phyloP scores from a whole-genome alignment of 106 monocot species.

The Phalaenopsis aphrodite region DNA sequence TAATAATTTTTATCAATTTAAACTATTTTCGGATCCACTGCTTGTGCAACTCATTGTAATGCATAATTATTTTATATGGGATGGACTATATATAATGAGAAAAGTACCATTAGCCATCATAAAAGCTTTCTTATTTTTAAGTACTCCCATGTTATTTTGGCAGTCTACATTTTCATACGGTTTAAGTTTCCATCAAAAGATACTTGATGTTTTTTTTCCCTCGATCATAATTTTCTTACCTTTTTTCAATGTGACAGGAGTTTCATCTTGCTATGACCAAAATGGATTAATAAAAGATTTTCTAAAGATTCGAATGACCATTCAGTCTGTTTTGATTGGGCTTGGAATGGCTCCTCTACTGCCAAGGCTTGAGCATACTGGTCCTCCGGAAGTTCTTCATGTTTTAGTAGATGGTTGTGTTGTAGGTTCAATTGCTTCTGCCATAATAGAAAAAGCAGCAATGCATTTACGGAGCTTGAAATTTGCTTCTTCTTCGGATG shows the following conservation, averaged over 20 bases:
- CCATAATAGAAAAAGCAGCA: conserved; percentile 58
- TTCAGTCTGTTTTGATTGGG: conserved; percentile 49
- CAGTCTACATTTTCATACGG: neutral
- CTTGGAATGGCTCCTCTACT: conserved; percentile 69
- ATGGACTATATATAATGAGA: too few relatives aligned
- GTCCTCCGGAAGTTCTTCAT: conserved; percentile 75
- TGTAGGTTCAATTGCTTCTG: conserved; percentile 69
- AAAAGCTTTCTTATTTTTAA: neutral
- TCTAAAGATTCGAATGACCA: conserved; percentile 37
- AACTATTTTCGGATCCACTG: too few relatives aligned
- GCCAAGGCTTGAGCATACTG: conserved; percentile 66
- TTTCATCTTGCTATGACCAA: conserved; percentile 61
- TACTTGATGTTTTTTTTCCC: neutral
- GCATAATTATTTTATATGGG: too few relatives aligned
- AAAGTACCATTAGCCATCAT: neutral
- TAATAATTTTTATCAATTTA: too few relatives aligned
- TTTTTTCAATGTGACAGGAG: conserved; percentile 31
- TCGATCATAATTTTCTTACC: neutral
- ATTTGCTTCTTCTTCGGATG: conserved; percentile 36
- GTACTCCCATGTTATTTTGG: neutral
- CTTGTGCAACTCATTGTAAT: too few relatives aligned
- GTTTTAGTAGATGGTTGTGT: conserved; percentile 90
- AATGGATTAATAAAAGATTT: conserved; percentile 72
- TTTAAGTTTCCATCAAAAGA: neutral
- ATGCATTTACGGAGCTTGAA: conserved; percentile 67